Base-by-base conservation (phyloP, 441 rosid genomes). In the Biscutella auriculata region DNA sequence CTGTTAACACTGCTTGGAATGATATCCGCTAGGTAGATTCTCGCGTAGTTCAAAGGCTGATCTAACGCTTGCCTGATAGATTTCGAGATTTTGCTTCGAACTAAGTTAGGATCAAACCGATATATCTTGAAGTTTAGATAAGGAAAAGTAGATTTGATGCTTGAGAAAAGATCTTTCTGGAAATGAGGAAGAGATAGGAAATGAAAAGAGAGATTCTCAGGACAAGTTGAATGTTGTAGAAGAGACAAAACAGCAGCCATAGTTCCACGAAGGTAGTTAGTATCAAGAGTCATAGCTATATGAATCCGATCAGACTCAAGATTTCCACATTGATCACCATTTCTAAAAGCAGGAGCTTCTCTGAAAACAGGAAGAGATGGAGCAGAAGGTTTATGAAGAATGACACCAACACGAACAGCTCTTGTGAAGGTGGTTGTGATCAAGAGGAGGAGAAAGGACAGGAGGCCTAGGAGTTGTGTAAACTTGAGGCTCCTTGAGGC, bases 241-340 rank as follows among this genome's bases (percentile, higher is more conserved):
- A 83, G 67, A 12, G 89, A 85, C 37, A 85, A 69, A n/a, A 82
- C 75, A 0, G 96, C 92, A 0, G 92, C 92, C 88, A 85, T 82
- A 35, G 96, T 85, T 3, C 95, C 95, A 5, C 95, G 79, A 28
- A 85, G 79, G 57, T 85, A 85, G 66, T 83, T 85, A 16, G 73
- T 79, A 48, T 88, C 95, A 0, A 88, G 79, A 28, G 95, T 83
- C 92, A 85, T 85, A 4, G 92, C 82, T 0, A 83, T 67, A 21
- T 85, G 95, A 11, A 88, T 79, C 6, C 8, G 32, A 36, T 73
- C 70, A 15, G 37, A 49, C 28, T 69, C 69, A 2, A 2, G 28
- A 0, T 63, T 55, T 1, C 70, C 76, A 25, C 95, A 84, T 3
- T 48, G 42, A 5, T 81, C 70, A 2, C 83, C 84, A 15, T 84